These are phyloP conservation scores for Quercus gilva DNA, from an alignment of 306 rosid genomes.

Conservation along the genomic window DNA sequence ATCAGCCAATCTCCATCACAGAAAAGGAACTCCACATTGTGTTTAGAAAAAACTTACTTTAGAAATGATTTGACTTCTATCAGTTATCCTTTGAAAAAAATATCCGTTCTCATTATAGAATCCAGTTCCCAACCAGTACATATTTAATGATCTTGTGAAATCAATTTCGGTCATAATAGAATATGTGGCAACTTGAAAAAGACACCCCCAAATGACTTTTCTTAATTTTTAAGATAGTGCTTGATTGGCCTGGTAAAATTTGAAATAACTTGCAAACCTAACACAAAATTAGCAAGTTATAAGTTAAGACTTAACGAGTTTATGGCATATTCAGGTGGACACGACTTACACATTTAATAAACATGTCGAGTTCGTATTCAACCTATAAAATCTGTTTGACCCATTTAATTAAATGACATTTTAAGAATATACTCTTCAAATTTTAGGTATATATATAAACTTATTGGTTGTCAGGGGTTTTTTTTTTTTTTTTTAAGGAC, in stretches of 20 bases:
- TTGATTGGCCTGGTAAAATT: too few species aligned
- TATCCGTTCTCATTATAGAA: not conserved
- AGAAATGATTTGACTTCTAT: not conserved
- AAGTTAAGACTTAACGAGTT: accelerated
- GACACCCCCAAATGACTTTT: not conserved
- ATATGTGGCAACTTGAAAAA: not conserved
- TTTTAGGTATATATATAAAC: too few species aligned
- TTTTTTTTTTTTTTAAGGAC: too few species aligned
- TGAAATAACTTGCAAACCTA: accelerated
- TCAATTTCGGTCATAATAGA: not conserved
- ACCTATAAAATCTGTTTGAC: accelerated
- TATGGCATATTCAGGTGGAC: accelerated
- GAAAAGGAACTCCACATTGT: not conserved
- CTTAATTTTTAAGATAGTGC: too few species aligned
- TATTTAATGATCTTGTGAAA: not conserved
- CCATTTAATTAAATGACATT: too few species aligned
- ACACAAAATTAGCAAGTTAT: too few species aligned
- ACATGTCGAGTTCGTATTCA: accelerated
- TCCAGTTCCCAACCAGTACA: not conserved
- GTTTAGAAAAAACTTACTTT: not conserved
- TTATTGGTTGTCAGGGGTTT: too few species aligned
- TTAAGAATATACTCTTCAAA: too few species aligned
- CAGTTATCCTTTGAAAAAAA: not conserved
- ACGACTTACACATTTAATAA: accelerated
- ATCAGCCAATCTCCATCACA: not conserved